Evolutionary conservation across 148 eudicot species (phyloP).

Genomic region (Polygonum maritimum): DNA sequence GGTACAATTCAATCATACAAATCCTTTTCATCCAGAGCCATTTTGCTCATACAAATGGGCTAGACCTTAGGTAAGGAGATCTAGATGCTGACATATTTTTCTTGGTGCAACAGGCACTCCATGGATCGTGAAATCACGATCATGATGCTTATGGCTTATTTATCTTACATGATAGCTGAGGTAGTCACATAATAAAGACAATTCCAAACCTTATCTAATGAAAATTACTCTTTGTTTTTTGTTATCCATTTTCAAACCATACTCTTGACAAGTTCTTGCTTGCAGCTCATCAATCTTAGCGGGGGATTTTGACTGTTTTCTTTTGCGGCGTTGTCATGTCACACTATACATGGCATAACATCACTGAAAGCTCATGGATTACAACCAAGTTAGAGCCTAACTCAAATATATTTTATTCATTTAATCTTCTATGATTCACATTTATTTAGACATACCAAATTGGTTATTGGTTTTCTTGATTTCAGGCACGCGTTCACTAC

Average conservation of each 20-base stretch:
- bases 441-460: too few species aligned
- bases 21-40: neutral
- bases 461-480: neutral
- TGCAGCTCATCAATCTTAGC: constrained; percentile 52
- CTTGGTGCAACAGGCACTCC: constrained; percentile 38
- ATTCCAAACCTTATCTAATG: neutral
- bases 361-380: constrained; percentile 57
- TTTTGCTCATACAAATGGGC: neutral
- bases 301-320: constrained; percentile 63
- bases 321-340: constrained; percentile 71
- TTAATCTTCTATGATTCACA: too few species aligned
- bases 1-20: constrained; percentile 19
- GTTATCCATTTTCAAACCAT: neutral
- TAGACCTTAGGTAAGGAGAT: too few species aligned
- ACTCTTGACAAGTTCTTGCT: neutral
- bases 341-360: constrained; percentile 68
- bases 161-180: constrained; percentile 60
- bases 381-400: constrained; percentile 57
- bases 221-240: neutral
- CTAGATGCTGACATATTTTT: neutral
- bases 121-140: constrained; percentile 68
- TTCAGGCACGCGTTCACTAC: constrained; percentile 85
- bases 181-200: constrained; percentile 15
- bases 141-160: constrained; percentile 66
- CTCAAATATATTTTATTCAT: neutral